Base-by-base conservation (phyloP, 164 flowering plant genomes). In the Warburgia ugandensis region DNA sequence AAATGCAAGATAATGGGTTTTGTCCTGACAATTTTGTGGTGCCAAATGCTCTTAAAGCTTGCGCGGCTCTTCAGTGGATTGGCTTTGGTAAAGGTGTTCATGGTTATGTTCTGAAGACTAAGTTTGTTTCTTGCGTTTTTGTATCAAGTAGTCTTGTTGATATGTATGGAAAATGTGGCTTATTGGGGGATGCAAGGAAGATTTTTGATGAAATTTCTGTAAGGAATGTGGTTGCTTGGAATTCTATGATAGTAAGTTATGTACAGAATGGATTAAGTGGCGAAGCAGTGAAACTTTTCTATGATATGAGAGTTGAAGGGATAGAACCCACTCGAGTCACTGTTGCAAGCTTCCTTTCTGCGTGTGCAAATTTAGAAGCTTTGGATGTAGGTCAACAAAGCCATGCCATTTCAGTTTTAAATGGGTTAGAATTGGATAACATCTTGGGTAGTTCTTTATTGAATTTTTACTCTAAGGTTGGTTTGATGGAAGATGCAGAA, bases 141-240 rank as follows among this genome's bases (percentile, higher is more conserved):
- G 90, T 80, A 29, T 70, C 76, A 0, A 82, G 84, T 62, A 78
- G 86, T 67, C 65, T 84, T 44, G 72, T 76, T 3, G 88, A 87
- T 68, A 77, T 84, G 87, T 80, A 84, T 66, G 89, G 90, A 5
- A 87, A 87, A 68, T 82, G 86, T 56, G 83, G 86, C 25, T 20
- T 63, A 32, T 52, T 80, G 56, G 73, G 48, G 2, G 80, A 80
- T 45, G 94, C 84, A 11, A 52, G 68, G 55, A 67, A 63, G 60
- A 73, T 77, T 27, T 87, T 84, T 40, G 83, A 77, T 75, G 51
- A 30, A 29, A 82, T 80, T 68, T 28, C 56, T 54, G 77, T 71
- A 11, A 78, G 65, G 22, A 84, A 82, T 63, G 76, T 60, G 3
- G 76, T 82, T 27, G 60, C 79, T 17, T 87, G 90, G 94, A 84